phyloP scores from a whole-genome alignment of 371 early-diverging fungal species.

The Rhizopus microsporus region DNA sequence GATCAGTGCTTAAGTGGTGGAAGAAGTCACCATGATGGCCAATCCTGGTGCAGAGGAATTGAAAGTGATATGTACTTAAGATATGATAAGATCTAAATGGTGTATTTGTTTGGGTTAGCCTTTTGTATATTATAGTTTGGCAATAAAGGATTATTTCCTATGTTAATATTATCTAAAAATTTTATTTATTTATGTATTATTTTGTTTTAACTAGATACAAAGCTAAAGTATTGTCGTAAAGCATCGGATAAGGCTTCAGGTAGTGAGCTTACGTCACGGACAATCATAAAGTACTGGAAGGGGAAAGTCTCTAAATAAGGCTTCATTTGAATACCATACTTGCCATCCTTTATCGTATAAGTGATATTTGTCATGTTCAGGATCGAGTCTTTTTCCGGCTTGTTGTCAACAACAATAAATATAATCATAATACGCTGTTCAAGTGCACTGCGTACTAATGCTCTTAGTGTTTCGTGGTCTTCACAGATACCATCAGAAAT shows the following conservation, averaged over 20 bases:
- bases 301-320: constrained; percentile 97
- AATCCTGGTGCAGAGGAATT: too few relatives aligned
- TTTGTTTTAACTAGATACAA: constrained; percentile 46
- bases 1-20: too few relatives aligned
- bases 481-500: constrained; percentile 98
- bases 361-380: constrained; percentile 83
- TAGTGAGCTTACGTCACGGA: constrained; percentile 85
- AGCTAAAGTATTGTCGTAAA: constrained; percentile 90
- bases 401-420: constrained; percentile 93
- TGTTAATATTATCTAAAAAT: neutral
- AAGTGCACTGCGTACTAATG: constrained; percentile 80
- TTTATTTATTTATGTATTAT: neutral
- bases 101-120: too few relatives aligned
- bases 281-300: constrained; percentile 93
- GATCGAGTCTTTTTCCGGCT: constrained; percentile 85
- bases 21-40: too few relatives aligned
- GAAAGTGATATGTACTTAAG: too few relatives aligned
- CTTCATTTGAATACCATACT: constrained; percentile 71
- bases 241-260: constrained; percentile 92
- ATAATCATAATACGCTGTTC: constrained; percentile 92
- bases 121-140: too few relatives aligned
- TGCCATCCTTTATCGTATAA: constrained; percentile 70
- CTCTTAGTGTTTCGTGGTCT: constrained; percentile 80
- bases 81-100: too few relatives aligned
- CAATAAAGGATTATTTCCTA: too few relatives aligned